Percentiles rank a stretch among this genome's conserved stretches.
These are phyloP conservation scores for Moesziomyces globuligerus DNA, from an alignment of 1,284 basidiomycete genomes.

Conservation along the genomic window DNA sequence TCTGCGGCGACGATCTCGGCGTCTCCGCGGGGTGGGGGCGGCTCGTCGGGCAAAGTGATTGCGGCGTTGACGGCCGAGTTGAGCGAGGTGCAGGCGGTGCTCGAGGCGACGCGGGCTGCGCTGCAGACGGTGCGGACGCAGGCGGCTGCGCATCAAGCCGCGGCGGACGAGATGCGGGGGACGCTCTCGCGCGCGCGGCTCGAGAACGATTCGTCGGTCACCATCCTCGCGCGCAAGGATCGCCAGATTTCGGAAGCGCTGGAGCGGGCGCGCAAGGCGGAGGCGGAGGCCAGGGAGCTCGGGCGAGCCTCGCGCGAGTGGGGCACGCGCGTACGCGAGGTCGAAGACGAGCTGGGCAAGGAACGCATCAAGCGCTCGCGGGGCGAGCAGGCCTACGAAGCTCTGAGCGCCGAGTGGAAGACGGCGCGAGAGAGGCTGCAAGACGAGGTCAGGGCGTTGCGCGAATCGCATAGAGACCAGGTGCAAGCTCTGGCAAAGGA, in stretches of 20 bases:
- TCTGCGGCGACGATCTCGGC: slow-evolving; percentile 3
- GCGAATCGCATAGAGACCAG: slow-evolving; percentile 5
- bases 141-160: slow-evolving; percentile 77
- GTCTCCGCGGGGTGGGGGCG: slow-evolving; percentile 1
- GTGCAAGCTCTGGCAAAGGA: slow-evolving; percentile 16
- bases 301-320: slow-evolving; percentile 57
- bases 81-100: slow-evolving; percentile 61
- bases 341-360: slow-evolving; percentile 56
- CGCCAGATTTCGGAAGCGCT: slow-evolving; percentile 77
- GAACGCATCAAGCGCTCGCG: slow-evolving; percentile 39
- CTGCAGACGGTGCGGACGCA: slow-evolving; percentile 79
- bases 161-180: slow-evolving; percentile 85
- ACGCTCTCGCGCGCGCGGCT: slow-evolving; percentile 79
- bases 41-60: slow-evolving; percentile 43
- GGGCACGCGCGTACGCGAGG: slow-evolving; percentile 57
- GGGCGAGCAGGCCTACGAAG: slow-evolving; percentile 53
- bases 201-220: slow-evolving; percentile 85
- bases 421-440: slow-evolving; percentile 30
- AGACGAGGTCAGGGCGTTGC: slow-evolving; percentile 43
- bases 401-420: slow-evolving; percentile 50
- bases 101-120: slow-evolving; percentile 83
- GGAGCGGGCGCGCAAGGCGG: slow-evolving; percentile 63
- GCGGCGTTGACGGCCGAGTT: slow-evolving; percentile 49
- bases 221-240: slow-evolving; percentile 85
- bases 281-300: slow-evolving; percentile 60